Percentiles rank a stretch among this genome's conserved stretches.
These are phyloP conservation scores for Russula foetens DNA, from an alignment of 768 basidiomycete genomes.

Conservation along the genomic window DNA sequence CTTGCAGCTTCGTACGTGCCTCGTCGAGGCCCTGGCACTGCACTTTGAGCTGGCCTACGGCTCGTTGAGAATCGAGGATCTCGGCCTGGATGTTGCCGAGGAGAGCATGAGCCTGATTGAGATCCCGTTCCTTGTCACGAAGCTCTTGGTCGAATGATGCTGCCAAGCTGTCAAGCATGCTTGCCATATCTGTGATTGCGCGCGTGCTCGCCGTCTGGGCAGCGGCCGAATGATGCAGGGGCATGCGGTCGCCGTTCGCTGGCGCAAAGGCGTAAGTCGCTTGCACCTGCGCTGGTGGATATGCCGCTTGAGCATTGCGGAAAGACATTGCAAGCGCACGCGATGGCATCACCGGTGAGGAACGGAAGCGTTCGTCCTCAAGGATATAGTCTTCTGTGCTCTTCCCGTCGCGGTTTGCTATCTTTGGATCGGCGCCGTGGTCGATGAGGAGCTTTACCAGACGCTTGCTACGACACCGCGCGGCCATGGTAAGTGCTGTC, in stretches of 20 bases:
- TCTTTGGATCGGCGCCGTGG: slow-evolving; percentile 93
- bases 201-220: slow-evolving; percentile 83
- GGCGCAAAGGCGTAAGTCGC: slow-evolving; percentile 38
- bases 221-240: slow-evolving; percentile 76
- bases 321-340: slow-evolving; percentile 61
- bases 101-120: slow-evolving; percentile 81
- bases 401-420: slow-evolving; percentile 91
- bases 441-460: slow-evolving; percentile 94
- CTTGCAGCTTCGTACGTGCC: slow-evolving; percentile 48
- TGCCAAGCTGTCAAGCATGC: slow-evolving; percentile 83
- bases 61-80: slow-evolving; percentile 76
- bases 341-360: slow-evolving; percentile 76
- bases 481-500: slow-evolving; percentile 94
- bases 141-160: slow-evolving; percentile 88
- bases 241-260: slow-evolving; percentile 53
- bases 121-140: slow-evolving; percentile 84
- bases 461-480: slow-evolving; percentile 89
- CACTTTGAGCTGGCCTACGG: slow-evolving; percentile 57
- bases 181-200: slow-evolving; percentile 76
- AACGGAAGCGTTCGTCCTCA: slow-evolving; percentile 94
- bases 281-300: slow-evolving; percentile 38
- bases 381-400: slow-evolving; percentile 98
- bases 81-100: slow-evolving; percentile 84
- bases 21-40: slow-evolving; percentile 61
- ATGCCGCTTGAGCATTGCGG: slow-evolving; percentile 59